Evolutionary conservation across 73 alveolate genomes (phyloP), one percentile per base, ranked within the genome.

Genomic region (Stentor roeselii): DNA sequence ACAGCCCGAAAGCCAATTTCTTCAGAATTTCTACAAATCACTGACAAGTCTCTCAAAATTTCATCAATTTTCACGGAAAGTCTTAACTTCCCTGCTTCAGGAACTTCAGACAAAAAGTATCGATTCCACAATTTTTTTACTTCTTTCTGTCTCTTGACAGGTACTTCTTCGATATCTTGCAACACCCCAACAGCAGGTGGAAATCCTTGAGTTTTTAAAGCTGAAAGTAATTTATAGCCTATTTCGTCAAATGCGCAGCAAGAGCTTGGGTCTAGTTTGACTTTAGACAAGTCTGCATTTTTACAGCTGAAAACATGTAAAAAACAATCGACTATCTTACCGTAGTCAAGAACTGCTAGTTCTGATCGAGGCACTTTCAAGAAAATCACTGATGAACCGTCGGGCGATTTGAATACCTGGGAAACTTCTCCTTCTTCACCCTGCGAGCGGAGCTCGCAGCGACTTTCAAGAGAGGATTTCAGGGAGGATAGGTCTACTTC

Each of bases 181-280:
- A 97, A 86, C 37, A 95, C 94, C 40, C 99, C 97, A n/a, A 97
- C 89, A 75, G 91, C 92, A 11, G 90, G 90, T 32, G 99, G 96
- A 60, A 97, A 74, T 21, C 99, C 99, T 78, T 97, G 95, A 3
- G 96, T 92, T 88, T 98, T 96, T 36, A 97, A 84, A 39, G 87
- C 89, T 58, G 96, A 78, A 40, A 97, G 86, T 39, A 95, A 85
- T 82, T 92, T 92, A 87, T 96, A 97, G 35, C 99, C 99, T 59
- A 84, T 77, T 78, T 95, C 96, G 94, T 97, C 99, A 82, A 97
- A 96, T 60, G 98, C 97, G 84, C 92, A 86, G 30, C 98, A 88
- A 78, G 87, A 85, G 74, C 92, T 91, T 34, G 99, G 99, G 86
- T 97, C 99, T 34, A 92, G 60, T 83, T 92, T 94, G 88, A 96